Base-by-base conservation (phyloP, 2,329 filamentous ascomycete species). In the Botrytis pseudocinerea region DNA sequence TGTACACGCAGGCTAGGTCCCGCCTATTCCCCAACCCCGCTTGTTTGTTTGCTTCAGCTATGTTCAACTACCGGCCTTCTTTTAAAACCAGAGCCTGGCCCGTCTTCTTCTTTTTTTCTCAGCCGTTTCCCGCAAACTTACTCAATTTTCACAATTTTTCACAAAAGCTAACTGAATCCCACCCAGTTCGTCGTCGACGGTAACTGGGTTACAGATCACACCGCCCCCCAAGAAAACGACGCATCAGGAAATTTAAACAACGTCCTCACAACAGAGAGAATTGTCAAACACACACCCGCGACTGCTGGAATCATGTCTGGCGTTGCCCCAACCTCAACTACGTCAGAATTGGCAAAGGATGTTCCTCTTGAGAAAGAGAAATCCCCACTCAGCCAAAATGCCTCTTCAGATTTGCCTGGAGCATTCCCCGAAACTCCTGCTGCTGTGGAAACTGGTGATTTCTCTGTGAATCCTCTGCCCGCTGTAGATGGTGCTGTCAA, bases 171-270 rank as follows among this genome's bases (percentile, higher is more conserved):
- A 72, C 40, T 48, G 64, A 74, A 74, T 72, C 60, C 44, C 61
- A 69, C 59, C 66, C 71, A 98, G 95, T 99, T 97, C 83, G 93
- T 99, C 79, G 95, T 98, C 77, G 94, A 99, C 87, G 93, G 93
- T 78, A 89, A 88, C 78, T 99, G 96, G 96, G 90, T 90, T 69
- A 92, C 91, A 82, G 95, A 98, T 83, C 89, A 91, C 79, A 90
- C 90, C 74, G 92, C 91, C 60, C 92, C 93, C 74, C 91, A 92
- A 83, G 95, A 98, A 84, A 89, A 90, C 80, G 95, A 98, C 86
- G 87, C 88, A 77, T 87, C 90, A 80, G 92, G 93, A 80, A 97
- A 95, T 87, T 86, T 94, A 79, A 98, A 98, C 88, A 98, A 98
- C 89, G 90, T 98, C 76, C 88, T 99, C 73, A 88, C 89, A 59